These are phyloP conservation scores for Fusarium ambrosium DNA, from an alignment of 2,329 filamentous ascomycete genomes.

Conservation along the genomic window DNA sequence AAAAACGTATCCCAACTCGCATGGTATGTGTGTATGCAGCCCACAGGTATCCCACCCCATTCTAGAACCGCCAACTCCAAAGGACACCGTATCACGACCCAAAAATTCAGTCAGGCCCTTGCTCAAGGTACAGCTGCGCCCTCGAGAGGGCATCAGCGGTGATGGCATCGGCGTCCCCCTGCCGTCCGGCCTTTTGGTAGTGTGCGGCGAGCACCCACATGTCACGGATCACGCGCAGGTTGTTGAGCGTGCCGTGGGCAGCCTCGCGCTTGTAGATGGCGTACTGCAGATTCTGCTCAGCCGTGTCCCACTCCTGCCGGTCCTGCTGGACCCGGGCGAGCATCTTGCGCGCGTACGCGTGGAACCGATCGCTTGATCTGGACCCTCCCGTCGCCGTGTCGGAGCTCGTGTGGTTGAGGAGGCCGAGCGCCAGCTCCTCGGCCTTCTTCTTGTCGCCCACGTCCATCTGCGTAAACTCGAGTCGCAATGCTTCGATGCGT, in stretches of 20 bases:
- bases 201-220: conserved; percentile 56
- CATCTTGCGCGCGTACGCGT: conserved; percentile 57
- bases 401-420: conserved; percentile 48
- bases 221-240: conserved; percentile 55
- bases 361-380: conserved; percentile 52
- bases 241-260: conserved; percentile 52
- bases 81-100: conserved; percentile 7
- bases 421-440: conserved; percentile 48
- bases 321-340: conserved; percentile 53
- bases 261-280: conserved; percentile 53
- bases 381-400: conserved; percentile 24
- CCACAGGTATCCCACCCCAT: not conserved
- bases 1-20: not conserved
- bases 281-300: conserved; percentile 51
- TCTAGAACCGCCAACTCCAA: conserved; percentile 1
- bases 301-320: conserved; percentile 49
- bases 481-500: conserved; percentile 51
- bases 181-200: conserved; percentile 49
- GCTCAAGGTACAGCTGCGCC: conserved; percentile 49
- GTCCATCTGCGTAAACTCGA: conserved; percentile 57
- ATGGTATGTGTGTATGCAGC: not conserved
- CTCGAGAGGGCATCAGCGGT: conserved; percentile 51
- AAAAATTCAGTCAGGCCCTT: conserved; percentile 31
- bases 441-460: conserved; percentile 50
- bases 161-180: conserved; percentile 46